Conservation (phyloP, 805 yeast genomes). For the Nadsonia fulvescens region DNA sequence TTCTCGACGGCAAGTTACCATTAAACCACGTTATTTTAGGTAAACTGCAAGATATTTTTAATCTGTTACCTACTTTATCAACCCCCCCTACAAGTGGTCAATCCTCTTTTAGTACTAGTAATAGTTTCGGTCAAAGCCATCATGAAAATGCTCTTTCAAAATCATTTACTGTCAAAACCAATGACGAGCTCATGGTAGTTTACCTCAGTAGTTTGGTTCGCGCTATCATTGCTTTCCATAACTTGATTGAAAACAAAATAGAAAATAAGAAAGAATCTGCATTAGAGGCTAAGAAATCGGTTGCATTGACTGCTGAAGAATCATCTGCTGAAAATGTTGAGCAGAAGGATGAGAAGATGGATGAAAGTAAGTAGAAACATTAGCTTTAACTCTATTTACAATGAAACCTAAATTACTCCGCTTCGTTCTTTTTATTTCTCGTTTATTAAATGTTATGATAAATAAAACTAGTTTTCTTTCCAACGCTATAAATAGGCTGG, state of each 20-base stretch:
- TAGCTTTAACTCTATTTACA: too few relatives aligned
- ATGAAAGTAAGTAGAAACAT: too few relatives aligned
- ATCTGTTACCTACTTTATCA: conserved; percentile 66
- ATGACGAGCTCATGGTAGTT: conserved; percentile 88
- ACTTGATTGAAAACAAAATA: conserved; percentile 87
- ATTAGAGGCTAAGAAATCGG: too few relatives aligned
- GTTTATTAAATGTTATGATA: too few relatives aligned
- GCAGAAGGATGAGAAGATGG: too few relatives aligned
- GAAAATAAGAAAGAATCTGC: conserved; percentile 37
- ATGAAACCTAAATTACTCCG: too few relatives aligned
- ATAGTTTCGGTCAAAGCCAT: too few relatives aligned
- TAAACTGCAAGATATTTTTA: conserved; percentile 85
- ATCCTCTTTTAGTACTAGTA: conserved; percentile 12
- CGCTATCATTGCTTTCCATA: conserved; percentile 91
- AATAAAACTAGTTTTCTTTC: too few relatives aligned
- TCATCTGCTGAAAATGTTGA: too few relatives aligned
- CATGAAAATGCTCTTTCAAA: conserved; percentile 48
- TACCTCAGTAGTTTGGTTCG: conserved; percentile 81
- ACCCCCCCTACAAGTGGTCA: conserved; percentile 14
- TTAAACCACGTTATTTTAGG: conserved; percentile 82
- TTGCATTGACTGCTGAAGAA: too few relatives aligned
- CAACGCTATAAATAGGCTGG: too few relatives aligned
- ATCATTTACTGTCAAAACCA: conserved; percentile 83
- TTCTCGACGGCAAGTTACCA: conserved; percentile 54
- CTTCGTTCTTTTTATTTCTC: too few relatives aligned